Conservation (phyloP, 2,329 filamentous ascomycete species). For the Elsinoe arachidis region DNA sequence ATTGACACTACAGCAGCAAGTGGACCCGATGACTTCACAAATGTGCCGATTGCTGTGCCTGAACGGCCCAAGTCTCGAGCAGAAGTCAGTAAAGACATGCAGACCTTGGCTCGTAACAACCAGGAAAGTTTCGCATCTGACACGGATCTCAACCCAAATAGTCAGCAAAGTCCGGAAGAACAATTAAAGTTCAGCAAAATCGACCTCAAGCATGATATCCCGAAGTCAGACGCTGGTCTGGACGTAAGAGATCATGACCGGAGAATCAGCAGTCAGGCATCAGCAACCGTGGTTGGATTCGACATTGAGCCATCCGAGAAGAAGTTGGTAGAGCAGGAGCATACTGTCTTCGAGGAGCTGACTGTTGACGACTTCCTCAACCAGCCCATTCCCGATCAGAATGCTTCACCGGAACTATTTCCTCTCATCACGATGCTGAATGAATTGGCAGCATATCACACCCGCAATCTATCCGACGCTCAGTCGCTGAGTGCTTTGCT, state of each 20-base stretch:
- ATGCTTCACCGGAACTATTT: constrained; percentile 28
- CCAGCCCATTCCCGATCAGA: constrained; percentile 25
- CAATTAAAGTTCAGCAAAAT: not conserved
- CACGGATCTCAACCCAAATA: constrained; percentile 15
- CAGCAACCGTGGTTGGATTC: not conserved
- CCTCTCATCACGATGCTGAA: constrained; percentile 35
- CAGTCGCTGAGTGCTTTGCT: constrained; percentile 42
- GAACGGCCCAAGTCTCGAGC: constrained; percentile 9
- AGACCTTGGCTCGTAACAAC: constrained; percentile 32
- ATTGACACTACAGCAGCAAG: not conserved
- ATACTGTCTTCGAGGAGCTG: constrained; percentile 21
- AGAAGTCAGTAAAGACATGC: constrained; percentile 30
- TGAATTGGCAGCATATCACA: constrained; percentile 35
- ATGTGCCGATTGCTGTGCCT: constrained; percentile 3
- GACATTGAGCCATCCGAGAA: constrained; percentile 12
- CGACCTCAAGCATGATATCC: not conserved
- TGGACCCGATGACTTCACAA: not conserved
- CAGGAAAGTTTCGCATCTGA: constrained; percentile 26
- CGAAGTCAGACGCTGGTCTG: not conserved
- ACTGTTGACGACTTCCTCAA: constrained; percentile 30
- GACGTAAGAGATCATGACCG: not conserved
- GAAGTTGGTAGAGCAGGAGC: not conserved
- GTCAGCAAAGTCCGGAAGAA: not conserved
- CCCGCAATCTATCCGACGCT: constrained; percentile 33
- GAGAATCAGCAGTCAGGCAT: not conserved